A percentile compares a stretch with the other conserved stretches of the same genome.
These are phyloP conservation scores for Metschnikowia vanudenii DNA, from an alignment of 805 yeast species.

Conservation along the genomic window DNA sequence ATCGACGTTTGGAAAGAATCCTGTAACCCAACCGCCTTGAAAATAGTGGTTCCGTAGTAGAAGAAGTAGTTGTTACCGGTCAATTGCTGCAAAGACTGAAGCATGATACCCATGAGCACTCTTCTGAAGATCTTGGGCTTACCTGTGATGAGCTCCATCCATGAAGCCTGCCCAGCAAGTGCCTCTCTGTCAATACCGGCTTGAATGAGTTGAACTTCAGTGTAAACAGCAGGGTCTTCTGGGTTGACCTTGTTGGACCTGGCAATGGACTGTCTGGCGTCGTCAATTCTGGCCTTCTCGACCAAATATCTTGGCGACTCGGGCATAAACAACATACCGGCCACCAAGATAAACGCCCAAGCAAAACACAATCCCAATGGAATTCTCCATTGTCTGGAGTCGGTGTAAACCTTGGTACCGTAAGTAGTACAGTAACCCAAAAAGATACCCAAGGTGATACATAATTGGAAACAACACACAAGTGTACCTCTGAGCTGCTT, in stretches of 20 bases:
- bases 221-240: conserved; percentile 54
- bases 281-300: conserved; percentile 47
- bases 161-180: conserved; percentile 61
- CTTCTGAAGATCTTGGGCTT: conserved; percentile 59
- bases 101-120: conserved; percentile 53
- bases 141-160: conserved; percentile 64
- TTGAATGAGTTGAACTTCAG: conserved; percentile 52
- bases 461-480: conserved; percentile 67
- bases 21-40: conserved; percentile 48
- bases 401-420: conserved; percentile 54
- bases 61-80: conserved; percentile 64
- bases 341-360: conserved; percentile 48
- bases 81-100: conserved; percentile 61
- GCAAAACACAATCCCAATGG: conserved; percentile 53
- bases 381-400: conserved; percentile 64
- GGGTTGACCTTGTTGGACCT: conserved; percentile 53
- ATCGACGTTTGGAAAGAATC: conserved; percentile 59
- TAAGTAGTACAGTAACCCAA: conserved; percentile 66
- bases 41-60: conserved; percentile 60
- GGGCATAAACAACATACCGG: conserved; percentile 59
- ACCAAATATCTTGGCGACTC: conserved; percentile 68
- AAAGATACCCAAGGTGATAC: conserved; percentile 69
- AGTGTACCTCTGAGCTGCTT: conserved; percentile 68
- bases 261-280: conserved; percentile 55
- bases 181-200: conserved; percentile 63